A percentile compares a stretch with the other conserved stretches of the same genome.
These are phyloP conservation scores for Toxoplasma gondii DNA, from an alignment of 169 alveolate species.

Conservation along the genomic window DNA sequence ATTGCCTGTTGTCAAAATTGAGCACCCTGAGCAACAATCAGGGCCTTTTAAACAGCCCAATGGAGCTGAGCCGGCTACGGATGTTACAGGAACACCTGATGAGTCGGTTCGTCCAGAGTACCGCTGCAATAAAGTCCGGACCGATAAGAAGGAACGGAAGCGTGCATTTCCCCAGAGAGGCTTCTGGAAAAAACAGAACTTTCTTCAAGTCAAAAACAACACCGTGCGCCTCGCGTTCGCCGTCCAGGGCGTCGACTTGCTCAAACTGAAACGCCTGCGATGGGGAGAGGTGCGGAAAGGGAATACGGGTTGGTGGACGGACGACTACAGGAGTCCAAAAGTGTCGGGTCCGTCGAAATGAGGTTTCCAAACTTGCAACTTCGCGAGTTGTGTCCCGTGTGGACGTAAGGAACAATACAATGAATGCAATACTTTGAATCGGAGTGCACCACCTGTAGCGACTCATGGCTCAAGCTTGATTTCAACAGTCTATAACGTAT, in stretches of 20 bases:
- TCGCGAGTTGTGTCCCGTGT: too few relatives aligned
- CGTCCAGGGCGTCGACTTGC: constrained; percentile 36
- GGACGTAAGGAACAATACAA: too few relatives aligned
- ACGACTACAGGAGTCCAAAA: neutral
- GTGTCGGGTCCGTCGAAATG: neutral
- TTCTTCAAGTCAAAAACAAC: neutral
- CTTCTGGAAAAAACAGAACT: neutral
- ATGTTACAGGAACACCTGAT: neutral
- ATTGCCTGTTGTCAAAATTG: neutral
- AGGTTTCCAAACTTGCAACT: too few relatives aligned
- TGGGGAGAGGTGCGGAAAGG: constrained; percentile 56
- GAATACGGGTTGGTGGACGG: neutral
- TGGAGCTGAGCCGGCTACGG: neutral
- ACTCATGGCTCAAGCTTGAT: too few relatives aligned
- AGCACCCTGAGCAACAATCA: neutral
- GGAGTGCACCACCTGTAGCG: too few relatives aligned
- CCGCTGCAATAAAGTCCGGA: constrained; percentile 49
- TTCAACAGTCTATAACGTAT: too few relatives aligned
- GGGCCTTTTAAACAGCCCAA: neutral
- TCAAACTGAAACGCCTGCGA: constrained; percentile 11
- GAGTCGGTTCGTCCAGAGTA: neutral
- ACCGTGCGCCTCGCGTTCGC: constrained; percentile 39
- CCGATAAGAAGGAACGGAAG: constrained; percentile 27
- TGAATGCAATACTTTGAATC: too few relatives aligned
- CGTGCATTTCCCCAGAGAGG: constrained; percentile 47